These are phyloP conservation scores for Phytophthora tentaculata DNA, from an alignment of 352 stramenopile genomes.

Conservation along the genomic window DNA sequence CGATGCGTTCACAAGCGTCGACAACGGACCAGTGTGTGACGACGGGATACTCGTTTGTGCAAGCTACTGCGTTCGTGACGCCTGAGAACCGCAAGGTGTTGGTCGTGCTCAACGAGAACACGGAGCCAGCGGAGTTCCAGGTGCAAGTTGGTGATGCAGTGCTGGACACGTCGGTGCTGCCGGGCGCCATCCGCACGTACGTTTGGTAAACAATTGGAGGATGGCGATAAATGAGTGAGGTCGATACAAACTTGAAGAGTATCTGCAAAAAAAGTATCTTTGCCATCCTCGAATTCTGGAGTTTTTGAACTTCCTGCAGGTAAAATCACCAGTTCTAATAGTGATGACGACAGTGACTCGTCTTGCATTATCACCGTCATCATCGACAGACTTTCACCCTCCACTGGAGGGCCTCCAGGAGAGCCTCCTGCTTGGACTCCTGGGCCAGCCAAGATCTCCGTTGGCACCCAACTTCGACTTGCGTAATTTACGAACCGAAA, in stretches of 20 bases:
- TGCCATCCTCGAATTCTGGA: too few relatives aligned
- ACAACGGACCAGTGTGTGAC: slow-evolving; percentile 56
- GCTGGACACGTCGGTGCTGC: slow-evolving; percentile 38
- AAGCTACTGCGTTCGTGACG: slow-evolving; percentile 70
- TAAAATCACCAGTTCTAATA: too few relatives aligned
- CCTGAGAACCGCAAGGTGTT: slow-evolving; percentile 72
- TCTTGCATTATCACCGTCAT: too few relatives aligned
- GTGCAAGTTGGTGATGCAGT: slow-evolving; percentile 49
- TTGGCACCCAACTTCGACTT: neutral
- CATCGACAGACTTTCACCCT: too few relatives aligned
- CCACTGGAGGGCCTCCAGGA: too few relatives aligned
- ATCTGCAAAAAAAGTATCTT: too few relatives aligned
- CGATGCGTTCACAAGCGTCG: slow-evolving; percentile 47
- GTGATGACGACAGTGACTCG: too few relatives aligned
- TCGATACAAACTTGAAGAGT: too few relatives aligned
- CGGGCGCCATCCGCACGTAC: slow-evolving; percentile 64
- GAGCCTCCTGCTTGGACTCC: too few relatives aligned
- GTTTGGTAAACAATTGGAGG: slow-evolving; percentile 1
- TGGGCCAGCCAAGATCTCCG: too few relatives aligned
- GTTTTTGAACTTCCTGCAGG: too few relatives aligned
- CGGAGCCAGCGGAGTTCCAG: slow-evolving; percentile 68
- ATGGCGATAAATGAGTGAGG: too few relatives aligned
- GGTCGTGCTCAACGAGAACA: slow-evolving; percentile 85
- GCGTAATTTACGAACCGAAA: neutral
- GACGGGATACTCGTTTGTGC: slow-evolving; percentile 75